Evolutionary conservation across 305 asterid genomes (phyloP), one percentile per base, ranked within the genome.

Genomic region (Coffea humblotiana): DNA sequence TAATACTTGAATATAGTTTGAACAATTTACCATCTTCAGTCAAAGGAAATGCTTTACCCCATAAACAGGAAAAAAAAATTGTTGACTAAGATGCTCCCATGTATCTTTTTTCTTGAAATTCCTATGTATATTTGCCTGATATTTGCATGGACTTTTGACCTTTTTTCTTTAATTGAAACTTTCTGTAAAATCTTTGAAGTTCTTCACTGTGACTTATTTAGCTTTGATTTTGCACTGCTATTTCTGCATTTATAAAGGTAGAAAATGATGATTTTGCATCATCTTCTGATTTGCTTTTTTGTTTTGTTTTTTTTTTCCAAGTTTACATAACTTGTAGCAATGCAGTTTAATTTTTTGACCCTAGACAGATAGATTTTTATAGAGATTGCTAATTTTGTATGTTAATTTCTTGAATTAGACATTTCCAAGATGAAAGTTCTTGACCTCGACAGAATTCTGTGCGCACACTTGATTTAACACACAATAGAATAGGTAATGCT

Each of bases 391-490:
- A 76, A 76, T 63, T 21, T 75, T 8, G 60, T 75, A 13, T 63
- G 60, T 68, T 82, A 29, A 23, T 75, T 76, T 74, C 47, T 8
- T 84, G 67, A 52, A 16, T 3, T 91, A 96, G 99, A 84, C 92
- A 81, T 92, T 96, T 88, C 98, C 98, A 1, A 1, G 94, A 90
- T 84, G 98, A 90, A 90, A 80, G 95, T 96, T 84, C 90, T 96
- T 71, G 93, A 91, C 68, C 88, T 94, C 72, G 97, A 90, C 82
- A 86, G 90, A 87, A n/a, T n/a, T 90, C 97, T 40, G 97, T 94
- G 71, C 97, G 98, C 43, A 93, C 98, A 27, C 94, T 95, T 75
- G 99, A 95, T 89, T 88, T 94, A 81, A 92, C 97, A 9, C 90
- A 83, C 83, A 95, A 95, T 77, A 94, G 85, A 88, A 71, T 95